Evolutionary conservation across 106 monocot genomes (phyloP).

Genomic region (Platanthera guangdongensis): DNA sequence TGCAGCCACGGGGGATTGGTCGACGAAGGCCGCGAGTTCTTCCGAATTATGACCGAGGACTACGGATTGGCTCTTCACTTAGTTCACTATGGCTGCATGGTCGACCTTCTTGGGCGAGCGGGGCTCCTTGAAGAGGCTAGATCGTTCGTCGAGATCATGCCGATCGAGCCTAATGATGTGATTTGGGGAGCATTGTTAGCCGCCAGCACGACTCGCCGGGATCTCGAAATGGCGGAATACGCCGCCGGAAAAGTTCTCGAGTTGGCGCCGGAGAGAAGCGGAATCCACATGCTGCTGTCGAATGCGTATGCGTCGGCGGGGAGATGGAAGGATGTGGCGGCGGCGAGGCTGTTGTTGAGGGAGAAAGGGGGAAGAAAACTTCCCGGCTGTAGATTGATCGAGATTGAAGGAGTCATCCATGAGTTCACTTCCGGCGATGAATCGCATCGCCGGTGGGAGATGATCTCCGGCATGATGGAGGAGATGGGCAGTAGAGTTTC

Average conservation of each 20-base stretch:
- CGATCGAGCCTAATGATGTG: conserved; percentile 40
- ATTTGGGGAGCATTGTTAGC: conserved; percentile 59
- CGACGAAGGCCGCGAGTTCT: conserved; percentile 37
- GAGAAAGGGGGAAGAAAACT: conserved; percentile 37
- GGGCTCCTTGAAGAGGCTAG: conserved; percentile 56
- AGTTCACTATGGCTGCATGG: conserved; percentile 73
- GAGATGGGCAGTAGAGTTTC: conserved; percentile 17
- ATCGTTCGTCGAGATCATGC: conserved; percentile 39
- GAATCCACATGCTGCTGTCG: conserved; percentile 37
- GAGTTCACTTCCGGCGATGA: conserved; percentile 40
- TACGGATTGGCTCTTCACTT: conserved; percentile 36
- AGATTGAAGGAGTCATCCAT: conserved; percentile 48
- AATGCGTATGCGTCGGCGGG: conserved; percentile 31
- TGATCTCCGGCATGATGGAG: conserved; percentile 21
- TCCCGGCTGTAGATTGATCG: conserved; percentile 54
- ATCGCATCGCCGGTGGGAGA: conserved; percentile 19
- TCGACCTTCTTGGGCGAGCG: conserved; percentile 57
- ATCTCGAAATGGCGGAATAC: conserved; percentile 21
- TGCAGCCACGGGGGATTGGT: conserved; percentile 57
- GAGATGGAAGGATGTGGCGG: conserved; percentile 34
- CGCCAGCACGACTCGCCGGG: conserved; percentile 27
- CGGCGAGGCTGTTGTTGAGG: conserved; percentile 22
- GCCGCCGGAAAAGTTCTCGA: conserved; percentile 37
- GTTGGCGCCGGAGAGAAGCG: conserved; percentile 20
- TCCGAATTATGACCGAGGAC: conserved; percentile 25